These are phyloP conservation scores for Candida quercuum DNA, from an alignment of 805 yeast genomes.

Conservation along the genomic window DNA sequence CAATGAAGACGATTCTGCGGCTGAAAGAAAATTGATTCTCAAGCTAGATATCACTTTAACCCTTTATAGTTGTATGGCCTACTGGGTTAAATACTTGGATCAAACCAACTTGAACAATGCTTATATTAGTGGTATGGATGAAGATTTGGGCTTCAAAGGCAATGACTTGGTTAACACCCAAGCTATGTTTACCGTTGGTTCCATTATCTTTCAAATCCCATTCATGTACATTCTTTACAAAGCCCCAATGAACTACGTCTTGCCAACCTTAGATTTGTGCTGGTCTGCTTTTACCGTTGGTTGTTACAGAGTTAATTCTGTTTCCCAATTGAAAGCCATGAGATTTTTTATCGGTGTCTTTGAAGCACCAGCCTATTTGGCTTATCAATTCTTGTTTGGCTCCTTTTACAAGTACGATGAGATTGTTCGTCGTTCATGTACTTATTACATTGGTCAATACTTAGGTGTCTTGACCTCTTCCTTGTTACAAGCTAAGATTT, in stretches of 20 bases:
- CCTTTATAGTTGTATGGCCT: conserved; percentile 51
- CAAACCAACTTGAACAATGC: conserved; percentile 59
- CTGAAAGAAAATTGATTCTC: conserved; percentile 37
- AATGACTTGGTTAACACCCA: conserved; percentile 61
- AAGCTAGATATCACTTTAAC: conserved; percentile 54
- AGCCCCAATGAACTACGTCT: conserved; percentile 41
- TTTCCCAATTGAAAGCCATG: conserved; percentile 50
- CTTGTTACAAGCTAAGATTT: conserved; percentile 48
- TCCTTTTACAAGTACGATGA: conserved; percentile 54
- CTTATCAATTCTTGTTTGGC: conserved; percentile 54
- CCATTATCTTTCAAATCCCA: conserved; percentile 60
- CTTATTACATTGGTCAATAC: conserved; percentile 57
- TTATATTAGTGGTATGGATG: conserved; percentile 59
- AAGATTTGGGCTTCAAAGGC: conserved; percentile 52
- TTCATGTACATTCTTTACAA: conserved; percentile 56
- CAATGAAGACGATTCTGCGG: conserved; percentile 24
- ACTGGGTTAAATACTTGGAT: conserved; percentile 68
- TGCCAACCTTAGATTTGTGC: conserved; percentile 45
- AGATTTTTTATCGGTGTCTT: conserved; percentile 64
- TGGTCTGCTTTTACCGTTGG: conserved; percentile 33
- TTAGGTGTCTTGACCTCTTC: conserved; percentile 58
- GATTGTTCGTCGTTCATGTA: conserved; percentile 55
- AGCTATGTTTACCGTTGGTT: conserved; percentile 55
- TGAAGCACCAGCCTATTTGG: conserved; percentile 66
- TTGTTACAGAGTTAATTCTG: conserved; percentile 43